phyloP scores from a whole-genome alignment of 2,329 filamentous ascomycete genomes.

The Geosmithia morbida region DNA sequence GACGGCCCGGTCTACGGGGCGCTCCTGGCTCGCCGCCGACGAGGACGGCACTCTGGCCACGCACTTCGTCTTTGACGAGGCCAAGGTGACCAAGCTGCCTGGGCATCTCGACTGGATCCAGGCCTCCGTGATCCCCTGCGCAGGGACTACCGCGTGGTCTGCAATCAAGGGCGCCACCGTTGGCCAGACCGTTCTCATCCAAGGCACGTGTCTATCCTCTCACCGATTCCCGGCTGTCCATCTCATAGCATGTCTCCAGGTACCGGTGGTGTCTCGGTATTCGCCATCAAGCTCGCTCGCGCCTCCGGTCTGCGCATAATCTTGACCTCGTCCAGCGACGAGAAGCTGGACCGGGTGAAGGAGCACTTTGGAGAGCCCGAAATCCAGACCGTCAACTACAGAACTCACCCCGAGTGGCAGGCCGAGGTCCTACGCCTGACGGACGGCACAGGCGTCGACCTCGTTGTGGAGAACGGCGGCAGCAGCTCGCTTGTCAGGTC shows the following conservation, averaged over 20 bases:
- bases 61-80: constrained; percentile 24
- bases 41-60: constrained; percentile 26
- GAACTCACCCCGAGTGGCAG: too few species aligned
- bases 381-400: too few species aligned
- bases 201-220: too few species aligned
- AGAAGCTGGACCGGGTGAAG: constrained; percentile 14
- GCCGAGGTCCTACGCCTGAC: constrained; percentile 15
- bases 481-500: constrained; percentile 19
- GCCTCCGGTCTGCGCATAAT: constrained; percentile 18
- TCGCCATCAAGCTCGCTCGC: constrained; percentile 17
- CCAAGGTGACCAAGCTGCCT: constrained; percentile 18
- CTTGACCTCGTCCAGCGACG: constrained; percentile 19
- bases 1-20: constrained; percentile 16
- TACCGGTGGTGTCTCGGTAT: constrained; percentile 18
- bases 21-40: constrained; percentile 27
- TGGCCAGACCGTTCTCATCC: constrained; percentile 22
- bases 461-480: constrained; percentile 24
- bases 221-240: too few species aligned
- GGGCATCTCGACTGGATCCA: constrained; percentile 18
- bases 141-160: constrained; percentile 28
- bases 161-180: constrained; percentile 22
- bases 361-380: constrained; percentile 5
- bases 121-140: constrained; percentile 23
- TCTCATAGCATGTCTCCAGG: constrained; percentile 18
- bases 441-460: constrained; percentile 16